These are phyloP conservation scores for Ceratocystis colombiana DNA, from an alignment of 2,329 filamentous ascomycete genomes.

Conservation along the genomic window DNA sequence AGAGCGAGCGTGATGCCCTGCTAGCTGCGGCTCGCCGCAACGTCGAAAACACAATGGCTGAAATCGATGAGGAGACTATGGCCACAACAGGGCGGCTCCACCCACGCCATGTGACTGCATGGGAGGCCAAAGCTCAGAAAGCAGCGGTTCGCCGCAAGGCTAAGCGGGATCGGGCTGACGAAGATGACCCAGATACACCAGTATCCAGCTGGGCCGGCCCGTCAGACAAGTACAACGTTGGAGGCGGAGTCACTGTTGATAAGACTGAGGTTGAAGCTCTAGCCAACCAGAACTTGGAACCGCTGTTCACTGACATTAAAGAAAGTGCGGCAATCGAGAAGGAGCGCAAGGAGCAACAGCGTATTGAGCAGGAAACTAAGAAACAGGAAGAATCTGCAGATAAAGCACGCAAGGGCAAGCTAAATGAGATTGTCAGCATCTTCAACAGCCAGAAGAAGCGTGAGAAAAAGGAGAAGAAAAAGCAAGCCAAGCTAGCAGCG, in stretches of 20 bases:
- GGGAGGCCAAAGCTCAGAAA: slow-evolving; percentile 66
- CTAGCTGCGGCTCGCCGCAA: slow-evolving; percentile 74
- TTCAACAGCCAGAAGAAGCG: slow-evolving; percentile 52
- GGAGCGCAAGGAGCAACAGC: slow-evolving; percentile 54
- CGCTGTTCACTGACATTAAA: slow-evolving; percentile 34
- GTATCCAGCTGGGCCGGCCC: not conserved
- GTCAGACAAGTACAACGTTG: slow-evolving; percentile 20
- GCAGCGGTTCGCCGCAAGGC: slow-evolving; percentile 50
- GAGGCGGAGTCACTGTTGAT: slow-evolving; percentile 19
- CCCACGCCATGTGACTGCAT: slow-evolving; percentile 58
- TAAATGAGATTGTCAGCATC: slow-evolving; percentile 56
- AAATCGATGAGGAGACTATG: slow-evolving; percentile 58
- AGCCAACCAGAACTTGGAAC: slow-evolving; percentile 32
- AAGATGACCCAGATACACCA: not conserved
- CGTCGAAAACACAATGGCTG: slow-evolving; percentile 66
- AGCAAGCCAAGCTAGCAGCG: slow-evolving; percentile 42
- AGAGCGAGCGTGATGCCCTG: slow-evolving; percentile 63
- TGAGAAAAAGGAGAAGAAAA: slow-evolving; percentile 48
- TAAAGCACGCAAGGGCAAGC: slow-evolving; percentile 50
- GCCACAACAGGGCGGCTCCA: slow-evolving; percentile 56
- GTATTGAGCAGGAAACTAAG: slow-evolving; percentile 70
- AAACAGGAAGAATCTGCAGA: slow-evolving; percentile 67
- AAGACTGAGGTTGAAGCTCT: slow-evolving; percentile 17
- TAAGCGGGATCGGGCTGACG: slow-evolving; percentile 30
- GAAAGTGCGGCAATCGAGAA: slow-evolving; percentile 32